A percentile compares a stretch with the other conserved stretches of the same genome.
phyloP scores from a whole-genome alignment of 805 yeast genomes.

The Candida pini region DNA sequence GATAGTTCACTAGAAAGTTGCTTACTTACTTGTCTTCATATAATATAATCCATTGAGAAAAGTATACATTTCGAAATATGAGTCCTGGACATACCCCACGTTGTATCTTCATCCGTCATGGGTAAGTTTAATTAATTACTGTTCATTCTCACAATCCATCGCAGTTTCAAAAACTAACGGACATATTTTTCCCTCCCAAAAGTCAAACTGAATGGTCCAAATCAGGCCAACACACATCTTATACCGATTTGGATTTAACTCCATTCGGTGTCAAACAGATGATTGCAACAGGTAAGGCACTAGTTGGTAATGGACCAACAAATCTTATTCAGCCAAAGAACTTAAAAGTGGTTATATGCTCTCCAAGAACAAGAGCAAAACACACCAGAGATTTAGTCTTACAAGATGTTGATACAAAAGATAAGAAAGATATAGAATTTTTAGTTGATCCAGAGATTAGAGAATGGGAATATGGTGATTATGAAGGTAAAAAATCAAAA shows the following conservation, averaged over 20 bases:
- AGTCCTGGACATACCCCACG: too few relatives aligned
- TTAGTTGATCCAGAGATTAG: slow-evolving; percentile 63
- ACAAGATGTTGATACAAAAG: slow-evolving; percentile 39
- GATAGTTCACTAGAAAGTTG: too few relatives aligned
- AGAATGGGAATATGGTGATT: slow-evolving; percentile 97
- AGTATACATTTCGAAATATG: too few relatives aligned
- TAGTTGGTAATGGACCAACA: slow-evolving; percentile 51
- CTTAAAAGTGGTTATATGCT: slow-evolving; percentile 61
- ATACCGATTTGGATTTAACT: slow-evolving; percentile 77
- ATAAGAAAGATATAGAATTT: slow-evolving; percentile 36
- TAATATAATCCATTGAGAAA: too few relatives aligned
- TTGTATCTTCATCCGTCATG: slow-evolving; percentile 4
- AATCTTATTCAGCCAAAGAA: slow-evolving; percentile 57
- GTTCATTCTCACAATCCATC: not conserved
- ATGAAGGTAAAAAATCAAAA: slow-evolving; percentile 74
- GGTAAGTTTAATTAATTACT: slow-evolving; percentile 1
- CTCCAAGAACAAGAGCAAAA: slow-evolving; percentile 79
- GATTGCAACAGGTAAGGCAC: slow-evolving; percentile 61
- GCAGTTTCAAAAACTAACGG: not conserved
- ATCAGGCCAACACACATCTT: slow-evolving; percentile 86
- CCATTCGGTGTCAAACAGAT: slow-evolving; percentile 73
- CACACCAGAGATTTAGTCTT: slow-evolving; percentile 66
- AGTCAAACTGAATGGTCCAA: slow-evolving; percentile 93
- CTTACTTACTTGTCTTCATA: too few relatives aligned
- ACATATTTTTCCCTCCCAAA: not conserved